Evolutionary conservation across 78 protist species (phyloP), one percentile per base, ranked within the genome.

Genomic region (Dictyostelium purpureum): DNA sequence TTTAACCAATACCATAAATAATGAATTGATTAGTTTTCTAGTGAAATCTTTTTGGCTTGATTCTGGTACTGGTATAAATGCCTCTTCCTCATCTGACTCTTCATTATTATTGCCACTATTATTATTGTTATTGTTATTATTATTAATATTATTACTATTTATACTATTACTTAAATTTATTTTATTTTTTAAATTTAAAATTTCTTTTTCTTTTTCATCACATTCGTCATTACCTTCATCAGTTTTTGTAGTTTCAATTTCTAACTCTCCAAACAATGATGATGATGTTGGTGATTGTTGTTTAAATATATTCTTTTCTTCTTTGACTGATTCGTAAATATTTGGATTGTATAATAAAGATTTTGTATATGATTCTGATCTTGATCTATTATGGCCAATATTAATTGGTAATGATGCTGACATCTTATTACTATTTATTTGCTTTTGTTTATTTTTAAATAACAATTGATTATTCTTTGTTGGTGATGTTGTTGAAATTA

Each of bases 21-120:
- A 75, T 24, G 52, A 6, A 26, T 90, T 74, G 16, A 90, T 69
- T 35, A 90, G 37, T 10, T 14, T 47, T 56, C 89, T 77, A 1
- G 88, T 77, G 66, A 88, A 88, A 28, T 61, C 76, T 28, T 35
- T 70, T 57, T 88, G 89, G 21, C 87, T 57, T 6, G 79, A 67
- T 57, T 88, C 94, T n/a, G 87, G 87, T 14, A 70, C 77, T 43
- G 88, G 89, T 37, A 78, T n/a, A 42, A 88, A 77, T 56, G 61
- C 79, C 33, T 70, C 77, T n/a, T 77, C 94, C 10, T 67, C 87
- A 28, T 69, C 77, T 5, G 76, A 87, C 19, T 82, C 61, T 42
- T 31, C 9, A 38, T 35, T 5, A 56, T 66, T 80, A 42, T 28
- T 19, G 74, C 37, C 24, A 19, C 33, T 19, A 26, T 40, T 33